Evolutionary conservation across 208 protist species (phyloP), one percentile per base, ranked within the genome.

Genomic region (Dictyostelium gargantuum): DNA sequence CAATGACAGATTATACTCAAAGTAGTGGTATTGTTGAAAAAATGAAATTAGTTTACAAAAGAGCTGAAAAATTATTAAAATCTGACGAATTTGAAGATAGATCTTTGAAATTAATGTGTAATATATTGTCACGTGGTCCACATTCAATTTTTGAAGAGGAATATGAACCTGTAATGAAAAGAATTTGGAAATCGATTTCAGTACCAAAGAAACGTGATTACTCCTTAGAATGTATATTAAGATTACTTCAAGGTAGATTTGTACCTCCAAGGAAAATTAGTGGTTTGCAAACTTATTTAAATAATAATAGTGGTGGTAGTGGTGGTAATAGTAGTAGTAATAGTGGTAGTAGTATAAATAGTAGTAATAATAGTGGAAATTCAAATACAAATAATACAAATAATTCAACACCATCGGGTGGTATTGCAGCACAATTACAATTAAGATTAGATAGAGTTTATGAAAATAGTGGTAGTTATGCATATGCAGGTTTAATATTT

Each of bases 141-240:
- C 68, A 77, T 52, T 89, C 82, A n/a, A 52, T 79, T 5, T 89
- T 89, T 63, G 82, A 89, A 32, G 82, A 89, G 1, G 82, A 89
- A n/a, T 89, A 89, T 48, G 82, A 89, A 2, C 3, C 4, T 23
- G 48, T 89, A 21, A 35, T 89, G 11, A 89, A 89, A n/a, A 40
- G 68, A 52, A 10, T 89, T 11, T 79, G 66, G 68, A 89, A 89
- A 56, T 66, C 82, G 1, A 40, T 79, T 8, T 38, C 35, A 0
- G 38, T 89, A 17, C 82, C 54, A 40, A 89, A 89, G 38, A 89
- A 89, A 32, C 10, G 82, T n/a, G 82, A 89, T 66, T 89, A 79
- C 26, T 89, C 82, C 50, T n/a, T 89, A 11, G 82, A 89, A 15
- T 89, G 82, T 42, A 79, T 89, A 9, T 52, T 89, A 38, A 42